Evolutionary conservation across 495 filamentous ascomycete species (phyloP).

Genomic region (Aspergillus conjunctus): DNA sequence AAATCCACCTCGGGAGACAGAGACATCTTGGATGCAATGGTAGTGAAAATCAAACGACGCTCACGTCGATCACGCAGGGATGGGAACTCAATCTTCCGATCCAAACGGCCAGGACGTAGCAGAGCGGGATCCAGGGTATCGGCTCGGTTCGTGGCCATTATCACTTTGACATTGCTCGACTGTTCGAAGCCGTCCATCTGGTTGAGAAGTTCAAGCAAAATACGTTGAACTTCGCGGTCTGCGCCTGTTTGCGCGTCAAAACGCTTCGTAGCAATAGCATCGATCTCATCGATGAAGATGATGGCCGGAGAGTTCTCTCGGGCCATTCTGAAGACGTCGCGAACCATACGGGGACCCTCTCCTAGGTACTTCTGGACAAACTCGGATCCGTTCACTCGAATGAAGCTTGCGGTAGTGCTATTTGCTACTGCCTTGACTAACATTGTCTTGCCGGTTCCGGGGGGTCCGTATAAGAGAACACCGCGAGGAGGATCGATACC

Average conservation of each 20-base stretch:
- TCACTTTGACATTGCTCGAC: constrained; percentile 97
- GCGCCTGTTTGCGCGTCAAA: constrained; percentile 98
- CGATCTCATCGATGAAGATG: constrained; percentile 99
- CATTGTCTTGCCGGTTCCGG: constrained; percentile 98
- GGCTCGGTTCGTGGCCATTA: constrained; percentile 98
- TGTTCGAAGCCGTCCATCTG: constrained; percentile 99
- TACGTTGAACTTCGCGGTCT: constrained; percentile 97
- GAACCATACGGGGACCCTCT: constrained; percentile 97
- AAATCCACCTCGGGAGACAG: constrained; percentile 94
- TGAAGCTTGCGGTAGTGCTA: constrained; percentile 97
- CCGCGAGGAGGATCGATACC: constrained; percentile 97
- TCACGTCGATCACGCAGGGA: constrained; percentile 87
- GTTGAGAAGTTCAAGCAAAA: constrained; percentile 93
- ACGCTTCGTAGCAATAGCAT: constrained; percentile 97
- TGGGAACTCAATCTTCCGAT: constrained; percentile 98
- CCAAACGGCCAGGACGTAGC: constrained; percentile 89
- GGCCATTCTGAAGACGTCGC: constrained; percentile 98
- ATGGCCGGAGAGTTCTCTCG: constrained; percentile 97
- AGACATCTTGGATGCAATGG: constrained; percentile 95
- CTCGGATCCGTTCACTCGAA: constrained; percentile 95
- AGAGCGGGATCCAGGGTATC: constrained; percentile 95
- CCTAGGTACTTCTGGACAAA: constrained; percentile 99
- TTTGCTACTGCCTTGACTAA: constrained; percentile 98
- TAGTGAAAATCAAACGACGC: constrained; percentile 92
- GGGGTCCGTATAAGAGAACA: constrained; percentile 93